A percentile compares a stretch with the other conserved stretches of the same genome.
Conservation (phyloP, 345 rosid species). For the Geranium brycei region DNA sequence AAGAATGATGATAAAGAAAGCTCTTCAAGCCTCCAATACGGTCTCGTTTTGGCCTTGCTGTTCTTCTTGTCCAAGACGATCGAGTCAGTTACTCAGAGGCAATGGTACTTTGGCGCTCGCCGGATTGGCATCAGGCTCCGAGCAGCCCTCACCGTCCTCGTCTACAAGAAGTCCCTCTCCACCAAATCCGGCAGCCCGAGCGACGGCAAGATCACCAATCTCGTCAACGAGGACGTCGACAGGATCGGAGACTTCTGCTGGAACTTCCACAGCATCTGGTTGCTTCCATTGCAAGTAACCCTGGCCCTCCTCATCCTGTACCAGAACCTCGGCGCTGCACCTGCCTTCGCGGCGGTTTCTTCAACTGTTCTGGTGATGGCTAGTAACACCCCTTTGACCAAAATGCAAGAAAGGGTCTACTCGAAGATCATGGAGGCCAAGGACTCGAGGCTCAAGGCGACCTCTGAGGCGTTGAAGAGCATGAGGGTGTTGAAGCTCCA, state of each 20-base stretch:
- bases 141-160: constrained; percentile 37
- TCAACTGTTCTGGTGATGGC: constrained; percentile 49
- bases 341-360: constrained; percentile 41
- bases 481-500: constrained; percentile 42
- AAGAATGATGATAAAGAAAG: constrained; percentile 5
- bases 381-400: constrained; percentile 50
- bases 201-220: constrained; percentile 39
- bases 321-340: constrained; percentile 45
- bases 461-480: constrained; percentile 47
- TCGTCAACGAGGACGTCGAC: constrained; percentile 53
- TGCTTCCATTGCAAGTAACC: constrained; percentile 49
- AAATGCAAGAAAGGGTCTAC: constrained; percentile 37
- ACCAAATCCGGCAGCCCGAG: constrained; percentile 26
- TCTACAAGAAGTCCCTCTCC: constrained; percentile 44
- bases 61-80: constrained; percentile 52
- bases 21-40: constrained; percentile 22
- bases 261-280: constrained; percentile 54
- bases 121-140: constrained; percentile 41
- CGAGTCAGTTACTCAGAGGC: constrained; percentile 49
- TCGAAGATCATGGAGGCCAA: constrained; percentile 46
- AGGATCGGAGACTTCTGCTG: constrained; percentile 51
- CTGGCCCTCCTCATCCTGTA: constrained; percentile 42
- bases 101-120: constrained; percentile 64
- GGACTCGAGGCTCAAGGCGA: constrained; percentile 30
- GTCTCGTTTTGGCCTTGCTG: constrained; percentile 35